Percentiles rank a stretch among this genome's conserved stretches.
These are phyloP conservation scores for Eimeria sp. DNA, from an alignment of 169 alveolate genomes.

Conservation along the genomic window DNA sequence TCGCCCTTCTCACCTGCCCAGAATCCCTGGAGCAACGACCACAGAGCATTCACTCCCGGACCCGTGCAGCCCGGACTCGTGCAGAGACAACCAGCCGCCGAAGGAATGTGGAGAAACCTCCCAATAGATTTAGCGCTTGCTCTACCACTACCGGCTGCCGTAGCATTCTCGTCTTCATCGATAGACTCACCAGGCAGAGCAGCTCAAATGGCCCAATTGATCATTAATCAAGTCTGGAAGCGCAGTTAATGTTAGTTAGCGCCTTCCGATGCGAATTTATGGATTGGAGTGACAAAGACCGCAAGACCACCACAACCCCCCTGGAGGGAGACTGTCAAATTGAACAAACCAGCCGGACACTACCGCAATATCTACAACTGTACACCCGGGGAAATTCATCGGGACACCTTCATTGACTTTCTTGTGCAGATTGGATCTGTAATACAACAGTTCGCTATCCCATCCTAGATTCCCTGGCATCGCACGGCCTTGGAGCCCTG, in stretches of 20 bases:
- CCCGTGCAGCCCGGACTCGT: neutral
- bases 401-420: no score
- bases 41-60: neutral
- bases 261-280: neutral
- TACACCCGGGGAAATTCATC: neutral
- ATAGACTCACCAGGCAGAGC: neutral
- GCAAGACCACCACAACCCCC: neutral
- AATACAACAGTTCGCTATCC: neutral
- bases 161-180: neutral
- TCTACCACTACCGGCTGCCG: neutral
- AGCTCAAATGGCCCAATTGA: neutral
- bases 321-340: neutral
- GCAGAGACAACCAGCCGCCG: neutral
- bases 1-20: neutral
- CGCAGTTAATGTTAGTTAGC: neutral
- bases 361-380: neutral
- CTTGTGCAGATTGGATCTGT: neutral
- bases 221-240: neutral
- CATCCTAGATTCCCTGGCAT: no score
- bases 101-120: neutral
- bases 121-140: neutral
- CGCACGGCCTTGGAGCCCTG: no score
- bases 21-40: neutral
- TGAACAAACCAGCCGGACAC: neutral
- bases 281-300: no score